These are phyloP conservation scores for Pholiota conissans DNA, from an alignment of 768 basidiomycete genomes.

Conservation along the genomic window DNA sequence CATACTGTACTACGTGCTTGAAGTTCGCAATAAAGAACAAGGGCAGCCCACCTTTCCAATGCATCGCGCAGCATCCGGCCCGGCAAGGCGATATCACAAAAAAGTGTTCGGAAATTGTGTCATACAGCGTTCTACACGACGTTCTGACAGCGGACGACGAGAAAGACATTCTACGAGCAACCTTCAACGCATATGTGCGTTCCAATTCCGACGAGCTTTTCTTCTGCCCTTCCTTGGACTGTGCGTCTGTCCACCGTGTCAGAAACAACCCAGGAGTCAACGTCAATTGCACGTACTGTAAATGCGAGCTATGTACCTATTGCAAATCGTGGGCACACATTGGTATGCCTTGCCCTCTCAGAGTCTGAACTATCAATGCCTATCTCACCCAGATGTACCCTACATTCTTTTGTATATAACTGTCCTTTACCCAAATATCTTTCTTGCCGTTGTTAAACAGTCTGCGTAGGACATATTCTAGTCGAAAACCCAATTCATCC, in stretches of 20 bases:
- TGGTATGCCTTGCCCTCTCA: constrained; percentile 20
- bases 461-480: not conserved
- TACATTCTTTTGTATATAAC: not conserved
- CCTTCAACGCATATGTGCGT: constrained; percentile 45
- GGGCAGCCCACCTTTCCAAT: constrained; percentile 32
- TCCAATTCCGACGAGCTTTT: constrained; percentile 39
- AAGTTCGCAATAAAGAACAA: constrained; percentile 38
- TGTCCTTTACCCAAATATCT: not conserved
- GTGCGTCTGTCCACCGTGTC: constrained; percentile 43
- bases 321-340: constrained; percentile 29
- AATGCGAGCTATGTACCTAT: constrained; percentile 25
- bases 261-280: constrained; percentile 21
- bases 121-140: constrained; percentile 38
- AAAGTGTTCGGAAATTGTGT: constrained; percentile 34
- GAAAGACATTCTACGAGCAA: constrained; percentile 37
- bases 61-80: constrained; percentile 30
- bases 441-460: too few species aligned
- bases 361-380: constrained; percentile 4
- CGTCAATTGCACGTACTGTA: constrained; percentile 26
- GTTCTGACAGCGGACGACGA: constrained; percentile 40
- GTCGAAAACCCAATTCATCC: not conserved
- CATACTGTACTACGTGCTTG: constrained; percentile 52
- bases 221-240: constrained; percentile 56
- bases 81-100: constrained; percentile 4
- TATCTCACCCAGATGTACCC: too few species aligned